These are phyloP conservation scores for Cutaneotrichosporon mucoides DNA, from an alignment of 1,284 basidiomycete genomes.

Conservation along the genomic window DNA sequence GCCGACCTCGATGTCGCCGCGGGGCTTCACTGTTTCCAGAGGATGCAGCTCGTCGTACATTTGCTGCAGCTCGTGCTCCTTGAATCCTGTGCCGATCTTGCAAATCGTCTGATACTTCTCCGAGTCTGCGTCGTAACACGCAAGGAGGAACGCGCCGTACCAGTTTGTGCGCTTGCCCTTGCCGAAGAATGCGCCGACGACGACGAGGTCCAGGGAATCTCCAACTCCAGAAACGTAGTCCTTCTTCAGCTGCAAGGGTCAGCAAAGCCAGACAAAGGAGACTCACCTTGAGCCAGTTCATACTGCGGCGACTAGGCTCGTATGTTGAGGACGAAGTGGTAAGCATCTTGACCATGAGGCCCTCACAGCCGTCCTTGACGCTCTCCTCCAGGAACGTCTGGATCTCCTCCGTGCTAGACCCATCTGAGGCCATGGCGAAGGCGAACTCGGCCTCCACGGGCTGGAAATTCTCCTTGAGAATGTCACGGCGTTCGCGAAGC, in stretches of 20 bases:
- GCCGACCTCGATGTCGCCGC: slow-evolving; percentile 77
- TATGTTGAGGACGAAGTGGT: slow-evolving; percentile 86
- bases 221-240: slow-evolving; percentile 96
- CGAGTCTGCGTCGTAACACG: slow-evolving; percentile 85
- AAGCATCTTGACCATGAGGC: slow-evolving; percentile 99
- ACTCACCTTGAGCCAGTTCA: slow-evolving; percentile 95
- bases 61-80: slow-evolving; percentile 79
- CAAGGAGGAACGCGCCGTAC: slow-evolving; percentile 91
- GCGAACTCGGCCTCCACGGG: slow-evolving; percentile 84
- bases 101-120: slow-evolving; percentile 95
- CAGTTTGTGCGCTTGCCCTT: slow-evolving; percentile 96
- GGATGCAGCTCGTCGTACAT: slow-evolving; percentile 79
- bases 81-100: slow-evolving; percentile 98
- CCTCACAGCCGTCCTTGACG: slow-evolving; percentile 97
- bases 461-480: slow-evolving; percentile 76
- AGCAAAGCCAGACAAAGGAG: not conserved
- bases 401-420: slow-evolving; percentile 87
- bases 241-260: slow-evolving; percentile 75
- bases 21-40: slow-evolving; percentile 57
- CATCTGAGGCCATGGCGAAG: slow-evolving; percentile 87
- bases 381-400: slow-evolving; percentile 92
- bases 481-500: slow-evolving; percentile 62
- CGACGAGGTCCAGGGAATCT: slow-evolving; percentile 94
- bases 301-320: slow-evolving; percentile 87
- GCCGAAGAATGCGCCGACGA: slow-evolving; percentile 93